These are phyloP conservation scores for Scenedesmus sp. DNA, from an alignment of 163 green algal genomes.

Conservation along the genomic window DNA sequence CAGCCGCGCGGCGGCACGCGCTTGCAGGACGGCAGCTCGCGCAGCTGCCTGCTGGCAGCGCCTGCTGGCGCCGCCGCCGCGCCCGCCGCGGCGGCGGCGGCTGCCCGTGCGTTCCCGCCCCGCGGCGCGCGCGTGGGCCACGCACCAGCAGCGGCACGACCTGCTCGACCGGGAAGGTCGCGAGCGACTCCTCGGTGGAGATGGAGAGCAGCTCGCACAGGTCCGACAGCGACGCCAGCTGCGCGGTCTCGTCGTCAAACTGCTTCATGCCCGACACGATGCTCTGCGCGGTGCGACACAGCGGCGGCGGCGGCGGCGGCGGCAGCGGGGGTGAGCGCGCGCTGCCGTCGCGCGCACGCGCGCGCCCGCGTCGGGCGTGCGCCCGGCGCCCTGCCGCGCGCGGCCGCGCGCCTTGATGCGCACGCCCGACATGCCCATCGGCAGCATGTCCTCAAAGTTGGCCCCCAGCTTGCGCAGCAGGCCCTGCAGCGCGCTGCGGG, in stretches of 20 bases:
- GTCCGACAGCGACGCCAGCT: conserved; percentile 85
- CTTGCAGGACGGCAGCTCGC: background rate
- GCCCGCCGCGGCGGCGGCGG: too few species aligned
- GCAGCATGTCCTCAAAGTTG: conserved; percentile 85
- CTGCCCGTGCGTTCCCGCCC: background rate
- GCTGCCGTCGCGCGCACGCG: too few species aligned
- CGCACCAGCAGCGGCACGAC: conserved; percentile 87
- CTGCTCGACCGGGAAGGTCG: conserved; percentile 81
- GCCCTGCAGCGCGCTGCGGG: conserved; percentile 80
- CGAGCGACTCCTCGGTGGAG: conserved; percentile 86
- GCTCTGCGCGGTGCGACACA: conserved; percentile 53
- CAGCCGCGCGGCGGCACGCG: background rate
- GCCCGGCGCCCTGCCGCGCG: background rate
- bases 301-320: too few species aligned
- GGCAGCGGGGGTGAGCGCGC: too few species aligned
- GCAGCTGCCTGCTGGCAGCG: background rate
- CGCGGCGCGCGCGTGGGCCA: too few species aligned
- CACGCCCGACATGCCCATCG: conserved; percentile 46
- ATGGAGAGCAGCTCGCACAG: conserved; percentile 95
- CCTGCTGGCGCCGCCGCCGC: background rate
- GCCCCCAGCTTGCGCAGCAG: conserved; percentile 91
- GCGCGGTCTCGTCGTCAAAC: conserved; percentile 78
- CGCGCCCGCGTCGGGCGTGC: too few species aligned
- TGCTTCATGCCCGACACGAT: conserved; percentile 83
- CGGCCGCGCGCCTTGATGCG: conserved; percentile 64